Percentiles rank a stretch among this genome's conserved stretches.
Conservation (phyloP, 1,284 basidiomycete genomes). For the Entoloma clypeatum region DNA sequence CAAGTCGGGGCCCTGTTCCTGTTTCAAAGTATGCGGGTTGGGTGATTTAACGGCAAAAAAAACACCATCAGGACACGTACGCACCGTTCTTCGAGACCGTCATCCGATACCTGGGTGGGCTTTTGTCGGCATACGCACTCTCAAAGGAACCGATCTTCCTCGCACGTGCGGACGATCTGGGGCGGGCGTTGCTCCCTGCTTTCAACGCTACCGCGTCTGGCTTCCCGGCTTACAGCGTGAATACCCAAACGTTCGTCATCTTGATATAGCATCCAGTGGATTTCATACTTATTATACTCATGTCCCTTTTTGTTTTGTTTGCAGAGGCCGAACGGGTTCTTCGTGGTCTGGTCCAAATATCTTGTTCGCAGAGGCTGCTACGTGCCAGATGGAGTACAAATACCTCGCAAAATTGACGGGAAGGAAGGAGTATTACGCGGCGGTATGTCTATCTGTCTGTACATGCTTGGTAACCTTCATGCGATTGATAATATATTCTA, state of each 20-base stretch:
- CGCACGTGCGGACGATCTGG: conserved; percentile 53
- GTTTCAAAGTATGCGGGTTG: no score
- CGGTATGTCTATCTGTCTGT: no score
- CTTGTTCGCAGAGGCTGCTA: conserved; percentile 47
- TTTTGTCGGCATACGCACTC: conserved; percentile 72
- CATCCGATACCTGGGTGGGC: conserved; percentile 74
- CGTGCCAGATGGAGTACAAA: conserved; percentile 59
- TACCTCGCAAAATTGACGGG: conserved; percentile 59
- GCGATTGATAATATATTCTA: conserved; percentile 9
- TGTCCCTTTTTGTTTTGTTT: neutral
- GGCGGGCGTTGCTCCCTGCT: conserved; percentile 46
- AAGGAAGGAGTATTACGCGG: conserved; percentile 44
- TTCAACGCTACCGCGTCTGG: conserved; percentile 54
- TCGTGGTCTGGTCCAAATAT: conserved; percentile 34
- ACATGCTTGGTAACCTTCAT: neutral
- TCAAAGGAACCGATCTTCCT: conserved; percentile 56
- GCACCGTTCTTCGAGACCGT: conserved; percentile 73
- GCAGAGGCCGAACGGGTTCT: conserved; percentile 26
- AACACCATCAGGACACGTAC: conserved; percentile 29
- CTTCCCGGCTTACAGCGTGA: conserved; percentile 50
- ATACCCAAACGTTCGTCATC: conserved; percentile 33
- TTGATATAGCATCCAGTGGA: neutral
- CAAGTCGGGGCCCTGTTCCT: conserved; percentile 30
- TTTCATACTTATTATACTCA: neutral
- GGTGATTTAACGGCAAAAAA: no score